Evolutionary conservation across 164 flowering plant genomes (phyloP).

Genomic region (Pachysandra terminalis): DNA sequence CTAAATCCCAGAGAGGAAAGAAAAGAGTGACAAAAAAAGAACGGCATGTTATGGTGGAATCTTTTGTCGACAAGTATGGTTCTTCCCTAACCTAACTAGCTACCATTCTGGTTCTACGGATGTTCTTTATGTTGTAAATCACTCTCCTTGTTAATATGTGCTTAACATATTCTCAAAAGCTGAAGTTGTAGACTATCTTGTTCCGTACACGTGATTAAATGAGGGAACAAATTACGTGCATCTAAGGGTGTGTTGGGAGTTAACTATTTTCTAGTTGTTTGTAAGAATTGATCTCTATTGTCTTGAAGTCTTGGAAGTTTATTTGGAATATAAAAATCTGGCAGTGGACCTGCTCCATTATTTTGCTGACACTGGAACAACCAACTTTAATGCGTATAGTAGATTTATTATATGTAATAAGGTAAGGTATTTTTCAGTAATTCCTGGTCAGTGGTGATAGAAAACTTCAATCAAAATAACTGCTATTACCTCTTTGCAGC

Average conservation of each 20-base stretch:
- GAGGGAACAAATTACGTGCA: not conserved
- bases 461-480: conserved; percentile 6
- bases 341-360: not conserved
- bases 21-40: conserved; percentile 41
- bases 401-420: not conserved
- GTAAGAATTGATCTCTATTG: not conserved
- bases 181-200: too few species aligned
- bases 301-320: not conserved
- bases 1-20: conserved; percentile 19
- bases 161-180: not conserved
- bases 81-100: not conserved
- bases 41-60: conserved; percentile 44
- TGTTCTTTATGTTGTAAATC: not conserved
- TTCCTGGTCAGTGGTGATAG: not conserved
- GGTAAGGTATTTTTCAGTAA: not conserved
- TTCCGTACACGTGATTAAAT: not conserved
- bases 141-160: not conserved
- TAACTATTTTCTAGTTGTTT: not conserved
- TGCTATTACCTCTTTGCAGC: conserved; percentile 29
- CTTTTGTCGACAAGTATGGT: conserved; percentile 46
- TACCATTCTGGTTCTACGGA: not conserved
- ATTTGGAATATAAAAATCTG: not conserved
- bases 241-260: not conserved
- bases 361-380: not conserved
- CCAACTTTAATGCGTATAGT: too few species aligned